These are phyloP conservation scores for Oryza meyeriana DNA, from an alignment of 176 grass and related monocot species.

Conservation along the genomic window DNA sequence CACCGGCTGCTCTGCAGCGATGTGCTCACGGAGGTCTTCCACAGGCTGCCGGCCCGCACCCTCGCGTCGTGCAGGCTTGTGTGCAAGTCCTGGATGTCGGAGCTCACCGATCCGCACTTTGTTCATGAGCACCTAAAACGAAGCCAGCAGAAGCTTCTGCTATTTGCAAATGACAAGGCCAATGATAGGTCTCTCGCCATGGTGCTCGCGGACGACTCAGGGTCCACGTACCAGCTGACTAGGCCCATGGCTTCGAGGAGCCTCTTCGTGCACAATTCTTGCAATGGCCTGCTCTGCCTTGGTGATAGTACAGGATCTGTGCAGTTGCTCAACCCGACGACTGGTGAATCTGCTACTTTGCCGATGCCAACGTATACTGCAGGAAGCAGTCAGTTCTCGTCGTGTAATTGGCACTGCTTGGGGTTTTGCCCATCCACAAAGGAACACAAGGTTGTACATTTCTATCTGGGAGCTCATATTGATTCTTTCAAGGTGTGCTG, in stretches of 20 bases:
- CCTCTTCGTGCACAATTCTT: constrained; percentile 57
- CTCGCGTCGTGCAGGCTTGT: constrained; percentile 46
- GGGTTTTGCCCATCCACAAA: constrained; percentile 40
- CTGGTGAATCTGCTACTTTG: constrained; percentile 26
- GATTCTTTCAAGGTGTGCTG: constrained; percentile 33
- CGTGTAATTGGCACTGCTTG: constrained; percentile 56
- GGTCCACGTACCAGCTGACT: constrained; percentile 30
- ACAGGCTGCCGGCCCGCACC: constrained; percentile 41
- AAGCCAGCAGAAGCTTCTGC: constrained; percentile 35
- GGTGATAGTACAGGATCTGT: constrained; percentile 41
- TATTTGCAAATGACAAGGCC: constrained; percentile 36
- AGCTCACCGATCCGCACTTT: constrained; percentile 42
- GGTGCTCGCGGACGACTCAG: constrained; percentile 31
- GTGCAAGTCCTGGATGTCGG: constrained; percentile 48
- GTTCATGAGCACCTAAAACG: constrained; percentile 35
- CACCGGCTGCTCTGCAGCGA: constrained; percentile 30
- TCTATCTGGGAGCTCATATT: constrained; percentile 33
- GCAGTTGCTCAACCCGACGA: constrained; percentile 51
- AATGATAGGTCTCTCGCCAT: constrained; percentile 31
- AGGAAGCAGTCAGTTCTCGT: constrained; percentile 54
- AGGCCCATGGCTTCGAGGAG: constrained; percentile 29
- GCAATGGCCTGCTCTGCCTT: constrained; percentile 52
- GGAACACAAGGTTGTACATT: constrained; percentile 56
- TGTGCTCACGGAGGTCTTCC: constrained; percentile 48
- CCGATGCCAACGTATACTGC: constrained; percentile 43